Conservation (phyloP, 2,329 filamentous ascomycete genomes). For the Knufia fluminis region DNA sequence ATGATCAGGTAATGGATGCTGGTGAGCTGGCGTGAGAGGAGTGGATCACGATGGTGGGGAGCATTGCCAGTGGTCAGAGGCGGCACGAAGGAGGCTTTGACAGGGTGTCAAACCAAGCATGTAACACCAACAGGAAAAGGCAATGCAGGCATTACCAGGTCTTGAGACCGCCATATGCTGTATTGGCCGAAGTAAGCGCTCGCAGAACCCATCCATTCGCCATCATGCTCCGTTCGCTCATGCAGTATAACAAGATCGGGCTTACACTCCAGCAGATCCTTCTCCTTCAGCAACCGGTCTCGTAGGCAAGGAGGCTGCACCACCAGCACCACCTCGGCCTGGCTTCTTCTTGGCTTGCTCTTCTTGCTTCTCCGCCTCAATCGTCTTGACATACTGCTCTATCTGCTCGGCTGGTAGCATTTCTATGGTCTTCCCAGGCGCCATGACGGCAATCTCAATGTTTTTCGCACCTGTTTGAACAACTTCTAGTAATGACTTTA, state of each 20-base stretch:
- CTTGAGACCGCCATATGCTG: too few species aligned
- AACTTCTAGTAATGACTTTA: constrained; percentile 96
- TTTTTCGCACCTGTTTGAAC: constrained; percentile 99
- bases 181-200: too few species aligned
- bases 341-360: constrained; percentile 97
- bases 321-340: constrained; percentile 46
- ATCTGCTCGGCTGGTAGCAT: constrained; percentile 94
- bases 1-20: too few species aligned
- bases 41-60: too few species aligned
- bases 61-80: too few species aligned
- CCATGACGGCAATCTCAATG: constrained; percentile 98
- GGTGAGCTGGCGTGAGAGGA: too few species aligned
- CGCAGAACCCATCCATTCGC: constrained; percentile 6
- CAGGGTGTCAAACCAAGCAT: too few species aligned
- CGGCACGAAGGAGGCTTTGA: too few species aligned
- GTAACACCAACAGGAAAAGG: too few species aligned
- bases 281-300: constrained; percentile 39
- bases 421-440: constrained; percentile 80
- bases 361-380: constrained; percentile 98
- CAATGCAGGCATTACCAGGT: too few species aligned
- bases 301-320: constrained; percentile 61
- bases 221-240: constrained; percentile 21
- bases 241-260: constrained; percentile 13
- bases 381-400: constrained; percentile 94
- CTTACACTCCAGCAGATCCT: constrained; percentile 14